phyloP scores from a whole-genome alignment of 129 eudicot genomes.

The Chrysanthemum lavandulifolium region DNA sequence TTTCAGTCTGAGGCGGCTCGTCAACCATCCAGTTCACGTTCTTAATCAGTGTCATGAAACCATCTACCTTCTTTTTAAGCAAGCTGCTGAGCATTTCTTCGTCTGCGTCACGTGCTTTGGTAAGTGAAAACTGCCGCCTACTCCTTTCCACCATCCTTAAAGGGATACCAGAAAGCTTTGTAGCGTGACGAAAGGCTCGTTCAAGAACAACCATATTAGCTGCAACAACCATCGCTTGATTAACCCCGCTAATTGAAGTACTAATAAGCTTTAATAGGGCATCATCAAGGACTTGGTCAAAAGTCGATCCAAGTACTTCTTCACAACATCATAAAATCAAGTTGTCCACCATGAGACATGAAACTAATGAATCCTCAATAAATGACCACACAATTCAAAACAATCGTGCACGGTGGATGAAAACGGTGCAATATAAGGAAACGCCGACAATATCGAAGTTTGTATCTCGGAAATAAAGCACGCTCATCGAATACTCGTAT shows the following conservation, averaged over 20 bases:
- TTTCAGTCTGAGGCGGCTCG: constrained; percentile 77
- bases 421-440: constrained; percentile 94
- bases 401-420: constrained; percentile 95
- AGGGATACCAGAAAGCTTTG: constrained; percentile 90
- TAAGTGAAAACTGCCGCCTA: constrained; percentile 75
- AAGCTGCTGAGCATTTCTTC: constrained; percentile 84
- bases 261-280: constrained; percentile 68
- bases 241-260: constrained; percentile 70
- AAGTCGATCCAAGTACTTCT: constrained; percentile 90
- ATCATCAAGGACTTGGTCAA: constrained; percentile 90
- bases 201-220: constrained; percentile 97
- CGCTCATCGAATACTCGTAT: constrained; percentile 98
- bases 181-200: constrained; percentile 68
- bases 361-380: constrained; percentile 97
- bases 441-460: constrained; percentile 84
- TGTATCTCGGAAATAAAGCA: constrained; percentile 94
- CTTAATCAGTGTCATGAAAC: constrained; percentile 77
- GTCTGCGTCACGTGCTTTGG: constrained; percentile 88
- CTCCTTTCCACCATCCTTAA: constrained; percentile 88
- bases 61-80: constrained; percentile 94
- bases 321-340: constrained; percentile 95
- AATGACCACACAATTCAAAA: constrained; percentile 88
- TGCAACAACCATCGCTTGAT: constrained; percentile 97
- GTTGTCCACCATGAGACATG: constrained; percentile 97
- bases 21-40: constrained; percentile 94